phyloP scores from a whole-genome alignment of 1,139 yeast genomes.

The Kodamaea sp. region DNA sequence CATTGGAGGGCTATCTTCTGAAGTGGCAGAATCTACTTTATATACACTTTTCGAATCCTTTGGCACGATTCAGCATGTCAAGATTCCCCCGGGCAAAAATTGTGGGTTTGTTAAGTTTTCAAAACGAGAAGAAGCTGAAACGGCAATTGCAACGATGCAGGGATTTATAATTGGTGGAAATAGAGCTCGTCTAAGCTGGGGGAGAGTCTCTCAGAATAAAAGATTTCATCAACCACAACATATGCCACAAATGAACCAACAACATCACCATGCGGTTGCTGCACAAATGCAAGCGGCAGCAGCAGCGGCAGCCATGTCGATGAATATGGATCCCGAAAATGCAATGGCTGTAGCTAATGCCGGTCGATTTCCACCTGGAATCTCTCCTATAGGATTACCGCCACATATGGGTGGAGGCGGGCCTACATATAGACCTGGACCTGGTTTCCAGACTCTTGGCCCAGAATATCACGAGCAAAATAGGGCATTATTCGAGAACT shows the following conservation, averaged over 20 bases:
- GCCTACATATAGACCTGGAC: too few species aligned
- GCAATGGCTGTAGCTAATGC: constrained; percentile 20
- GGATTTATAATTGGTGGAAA: constrained; percentile 87
- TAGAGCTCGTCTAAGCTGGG: constrained; percentile 87
- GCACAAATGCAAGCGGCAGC: constrained; percentile 37
- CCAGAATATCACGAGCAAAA: too few species aligned
- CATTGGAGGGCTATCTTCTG: constrained; percentile 81
- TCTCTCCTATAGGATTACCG: constrained; percentile 7
- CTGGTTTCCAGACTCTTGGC: too few species aligned
- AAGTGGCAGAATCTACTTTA: constrained; percentile 73
- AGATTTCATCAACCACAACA: constrained; percentile 34
- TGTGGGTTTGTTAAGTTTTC: constrained; percentile 90
- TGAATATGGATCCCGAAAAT: constrained; percentile 36
- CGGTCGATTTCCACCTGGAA: constrained; percentile 13
- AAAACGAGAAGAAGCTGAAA: constrained; percentile 79
- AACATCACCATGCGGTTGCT: constrained; percentile 21
- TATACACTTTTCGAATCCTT: constrained; percentile 75
- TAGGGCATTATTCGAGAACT: too few species aligned
- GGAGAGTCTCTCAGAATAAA: constrained; percentile 48
- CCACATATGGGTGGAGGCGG: constrained; percentile 7
- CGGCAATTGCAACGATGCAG: constrained; percentile 87
- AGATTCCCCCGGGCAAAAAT: constrained; percentile 88
- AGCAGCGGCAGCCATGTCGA: constrained; percentile 18
- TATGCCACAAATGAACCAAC: constrained; percentile 18
- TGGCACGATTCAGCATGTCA: constrained; percentile 80